A percentile compares a stretch with the other conserved stretches of the same genome.
Evolutionary conservation across 306 rosid species (phyloP).

Genomic region (Vachellia collinsii): DNA sequence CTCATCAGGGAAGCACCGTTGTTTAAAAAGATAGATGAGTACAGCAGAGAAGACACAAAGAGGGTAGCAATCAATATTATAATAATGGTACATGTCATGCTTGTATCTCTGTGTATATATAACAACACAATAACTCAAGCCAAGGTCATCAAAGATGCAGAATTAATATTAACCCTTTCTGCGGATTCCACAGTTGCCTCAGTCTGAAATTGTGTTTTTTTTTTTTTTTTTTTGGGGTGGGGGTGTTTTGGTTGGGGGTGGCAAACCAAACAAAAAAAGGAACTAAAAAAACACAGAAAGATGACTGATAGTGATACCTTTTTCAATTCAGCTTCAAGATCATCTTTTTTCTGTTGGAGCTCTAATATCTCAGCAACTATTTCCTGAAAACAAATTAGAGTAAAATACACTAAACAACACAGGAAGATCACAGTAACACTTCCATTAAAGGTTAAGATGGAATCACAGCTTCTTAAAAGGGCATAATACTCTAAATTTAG

Average conservation of each 20-base stretch:
- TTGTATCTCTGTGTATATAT: not conserved
- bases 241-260: no score
- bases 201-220: not conserved
- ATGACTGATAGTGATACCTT: conserved; percentile 56
- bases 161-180: not conserved
- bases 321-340: conserved; percentile 83
- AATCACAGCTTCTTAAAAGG: not conserved
- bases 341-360: conserved; percentile 81
- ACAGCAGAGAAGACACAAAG: not conserved
- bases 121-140: not conserved
- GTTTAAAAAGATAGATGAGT: not conserved
- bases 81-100: conserved; percentile 1
- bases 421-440: not conserved
- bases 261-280: not conserved
- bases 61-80: not conserved
- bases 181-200: not conserved
- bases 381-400: conserved; percentile 58
- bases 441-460: not conserved
- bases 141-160: not conserved
- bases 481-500: not conserved
- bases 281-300: not conserved
- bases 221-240: no score
- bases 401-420: not conserved
- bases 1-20: not conserved
- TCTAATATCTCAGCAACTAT: conserved; percentile 70